phyloP scores from a whole-genome alignment of 2,329 filamentous ascomycete species.

The Talaromyces sp. region DNA sequence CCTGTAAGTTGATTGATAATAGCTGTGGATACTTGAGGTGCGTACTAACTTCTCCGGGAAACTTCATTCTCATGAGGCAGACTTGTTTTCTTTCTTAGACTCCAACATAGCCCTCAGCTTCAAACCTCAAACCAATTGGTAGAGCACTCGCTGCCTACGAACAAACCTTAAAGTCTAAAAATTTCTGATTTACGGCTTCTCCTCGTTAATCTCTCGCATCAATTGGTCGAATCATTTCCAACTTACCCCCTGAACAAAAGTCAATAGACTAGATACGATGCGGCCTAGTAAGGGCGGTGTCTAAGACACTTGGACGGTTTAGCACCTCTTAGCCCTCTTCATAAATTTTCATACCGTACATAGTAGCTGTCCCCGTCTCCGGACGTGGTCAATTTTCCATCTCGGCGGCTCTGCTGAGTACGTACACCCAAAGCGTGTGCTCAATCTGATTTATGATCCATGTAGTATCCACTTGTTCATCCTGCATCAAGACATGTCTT shows the following conservation, averaged over 20 bases:
- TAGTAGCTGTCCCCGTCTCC: neutral
- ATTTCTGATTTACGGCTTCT: neutral
- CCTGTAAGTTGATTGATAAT: neutral
- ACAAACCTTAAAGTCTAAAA: conserved; percentile 1
- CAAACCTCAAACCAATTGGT: neutral
- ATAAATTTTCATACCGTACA: neutral
- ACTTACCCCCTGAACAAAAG: neutral
- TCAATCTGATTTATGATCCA: neutral
- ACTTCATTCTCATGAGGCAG: neutral
- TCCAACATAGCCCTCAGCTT: neutral
- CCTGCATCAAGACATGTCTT: conserved; percentile 1
- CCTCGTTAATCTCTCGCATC: neutral
- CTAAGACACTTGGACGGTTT: neutral
- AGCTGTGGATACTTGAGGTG: neutral
- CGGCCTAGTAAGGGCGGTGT: neutral
- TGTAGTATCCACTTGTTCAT: neutral
- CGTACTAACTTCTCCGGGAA: too few relatives aligned
- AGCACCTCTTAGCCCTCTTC: neutral
- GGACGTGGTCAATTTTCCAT: neutral
- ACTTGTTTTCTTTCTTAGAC: neutral
- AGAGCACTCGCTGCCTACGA: neutral
- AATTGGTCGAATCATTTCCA: neutral
- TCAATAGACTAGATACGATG: neutral
- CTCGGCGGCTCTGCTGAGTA: neutral
- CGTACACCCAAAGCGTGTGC: neutral